Percentiles rank a stretch among this genome's conserved stretches.
Evolutionary conservation across 352 stramenopile genomes (phyloP).

Genomic region (Pythium vanterpoolii): DNA sequence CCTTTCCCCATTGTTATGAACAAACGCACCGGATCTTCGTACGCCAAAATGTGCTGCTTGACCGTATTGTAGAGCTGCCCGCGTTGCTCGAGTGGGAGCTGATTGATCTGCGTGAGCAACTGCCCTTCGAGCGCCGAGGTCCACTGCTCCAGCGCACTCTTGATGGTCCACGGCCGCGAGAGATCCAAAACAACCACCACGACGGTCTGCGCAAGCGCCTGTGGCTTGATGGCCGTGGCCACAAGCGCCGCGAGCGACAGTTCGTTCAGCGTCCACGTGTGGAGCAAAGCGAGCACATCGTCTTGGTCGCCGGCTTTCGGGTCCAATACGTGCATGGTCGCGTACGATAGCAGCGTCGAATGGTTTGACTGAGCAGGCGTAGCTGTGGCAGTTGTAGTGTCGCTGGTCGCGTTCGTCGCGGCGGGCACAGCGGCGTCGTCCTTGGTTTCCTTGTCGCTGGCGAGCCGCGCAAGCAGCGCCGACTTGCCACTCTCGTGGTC

Average conservation of each 20-base stretch:
- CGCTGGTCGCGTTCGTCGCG: constrained; percentile 14
- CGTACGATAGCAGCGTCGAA: constrained; percentile 54
- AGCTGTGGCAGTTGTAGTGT: constrained; percentile 11
- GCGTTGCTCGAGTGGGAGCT: constrained; percentile 43
- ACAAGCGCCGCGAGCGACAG: constrained; percentile 65
- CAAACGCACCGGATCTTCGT: constrained; percentile 67
- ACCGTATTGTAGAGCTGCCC: constrained; percentile 56
- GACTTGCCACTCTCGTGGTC: constrained; percentile 74
- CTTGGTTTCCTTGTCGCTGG: constrained; percentile 1
- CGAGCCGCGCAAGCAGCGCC: constrained; percentile 55
- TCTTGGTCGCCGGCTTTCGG: constrained; percentile 59
- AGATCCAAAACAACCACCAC: constrained; percentile 67
- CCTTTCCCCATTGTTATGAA: not conserved
- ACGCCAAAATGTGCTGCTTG: constrained; percentile 72
- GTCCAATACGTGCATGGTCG: constrained; percentile 66
- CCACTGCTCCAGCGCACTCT: constrained; percentile 77
- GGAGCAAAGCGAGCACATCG: constrained; percentile 73
- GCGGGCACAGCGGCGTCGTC: not conserved
- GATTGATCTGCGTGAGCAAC: constrained; percentile 70
- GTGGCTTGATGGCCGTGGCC: constrained; percentile 56
- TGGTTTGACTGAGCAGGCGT: too few species aligned
- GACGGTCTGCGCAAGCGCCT: constrained; percentile 55
- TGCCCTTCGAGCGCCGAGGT: constrained; percentile 68
- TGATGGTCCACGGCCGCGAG: constrained; percentile 78
- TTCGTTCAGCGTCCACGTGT: constrained; percentile 77